Percentiles rank a stretch among this genome's conserved stretches.
phyloP scores from a whole-genome alignment of 192 early-diverging fungal species.

The Rhizophagus clarus region DNA sequence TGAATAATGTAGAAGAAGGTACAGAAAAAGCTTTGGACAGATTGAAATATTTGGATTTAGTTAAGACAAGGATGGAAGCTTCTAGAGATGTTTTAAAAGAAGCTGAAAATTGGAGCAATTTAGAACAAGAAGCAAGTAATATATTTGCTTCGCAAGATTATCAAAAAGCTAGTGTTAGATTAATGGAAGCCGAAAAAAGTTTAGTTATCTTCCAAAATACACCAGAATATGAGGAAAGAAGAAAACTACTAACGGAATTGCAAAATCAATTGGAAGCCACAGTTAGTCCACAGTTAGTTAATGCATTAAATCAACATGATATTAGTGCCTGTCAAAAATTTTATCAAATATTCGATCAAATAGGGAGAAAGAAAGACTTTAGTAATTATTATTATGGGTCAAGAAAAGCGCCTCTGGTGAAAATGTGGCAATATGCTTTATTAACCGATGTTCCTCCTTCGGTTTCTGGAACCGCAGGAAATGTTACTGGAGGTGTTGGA shows the following conservation, averaged over 20 bases:
- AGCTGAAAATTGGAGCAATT: constrained; percentile 79
- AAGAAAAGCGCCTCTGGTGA: constrained; percentile 46
- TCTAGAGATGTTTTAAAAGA: constrained; percentile 65
- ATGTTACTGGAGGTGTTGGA: not conserved
- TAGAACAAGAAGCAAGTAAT: constrained; percentile 64
- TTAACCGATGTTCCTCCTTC: constrained; percentile 1
- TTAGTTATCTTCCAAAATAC: constrained; percentile 66
- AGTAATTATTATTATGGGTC: constrained; percentile 59
- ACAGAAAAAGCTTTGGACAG: constrained; percentile 56
- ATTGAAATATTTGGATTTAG: constrained; percentile 62
- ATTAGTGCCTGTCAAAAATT: constrained; percentile 51
- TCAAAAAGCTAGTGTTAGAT: constrained; percentile 57
- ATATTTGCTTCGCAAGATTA: constrained; percentile 67
- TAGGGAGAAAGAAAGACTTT: constrained; percentile 60
- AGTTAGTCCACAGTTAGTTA: constrained; percentile 50
- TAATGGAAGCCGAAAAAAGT: constrained; percentile 66
- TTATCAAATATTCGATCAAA: constrained; percentile 60
- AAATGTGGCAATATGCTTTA: constrained; percentile 46
- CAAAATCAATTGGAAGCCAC: constrained; percentile 62
- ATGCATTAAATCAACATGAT: constrained; percentile 62
- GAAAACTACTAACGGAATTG: constrained; percentile 53
- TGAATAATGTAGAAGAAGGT: constrained; percentile 51
- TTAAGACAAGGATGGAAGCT: constrained; percentile 68
- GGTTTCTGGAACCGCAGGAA: not conserved
- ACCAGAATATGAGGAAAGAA: constrained; percentile 67